Percentiles rank a stretch among this genome's conserved stretches.
These are phyloP conservation scores for Picea glauca DNA, from an alignment of 75 land plant genomes.

Conservation along the genomic window DNA sequence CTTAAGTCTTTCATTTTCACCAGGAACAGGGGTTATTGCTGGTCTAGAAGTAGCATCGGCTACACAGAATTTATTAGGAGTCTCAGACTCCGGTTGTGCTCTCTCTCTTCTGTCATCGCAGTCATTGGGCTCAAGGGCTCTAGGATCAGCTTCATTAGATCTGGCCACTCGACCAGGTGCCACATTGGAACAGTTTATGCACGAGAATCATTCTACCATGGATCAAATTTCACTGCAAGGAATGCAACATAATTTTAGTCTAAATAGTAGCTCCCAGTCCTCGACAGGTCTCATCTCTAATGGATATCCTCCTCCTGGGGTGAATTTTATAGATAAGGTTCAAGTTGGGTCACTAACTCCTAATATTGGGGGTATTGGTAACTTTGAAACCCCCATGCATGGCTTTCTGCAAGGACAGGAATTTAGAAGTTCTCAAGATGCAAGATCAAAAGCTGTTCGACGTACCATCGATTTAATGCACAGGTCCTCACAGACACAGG, in stretches of 20 bases:
- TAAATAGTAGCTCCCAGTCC: conserved; percentile 9
- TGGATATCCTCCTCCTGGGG: neutral
- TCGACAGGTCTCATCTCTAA: conserved; percentile 1
- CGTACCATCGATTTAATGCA: conserved; percentile 12
- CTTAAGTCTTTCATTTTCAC: conserved; percentile 14
- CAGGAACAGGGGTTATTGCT: conserved; percentile 25
- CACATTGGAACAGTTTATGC: conserved; percentile 29
- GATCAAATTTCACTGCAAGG: neutral
- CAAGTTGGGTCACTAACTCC: neutral
- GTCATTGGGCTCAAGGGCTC: conserved; percentile 35
- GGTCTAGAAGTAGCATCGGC: conserved; percentile 30
- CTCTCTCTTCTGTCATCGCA: conserved; percentile 87
- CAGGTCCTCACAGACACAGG: conserved; percentile 11
- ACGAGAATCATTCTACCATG: neutral
- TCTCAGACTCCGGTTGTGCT: conserved; percentile 63
- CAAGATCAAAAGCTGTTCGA: conserved; percentile 10
- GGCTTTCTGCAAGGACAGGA: neutral
- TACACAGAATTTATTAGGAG: conserved; percentile 20
- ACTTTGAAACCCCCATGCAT: conserved; percentile 6
- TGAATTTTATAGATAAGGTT: neutral
- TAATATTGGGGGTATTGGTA: conserved; percentile 4
- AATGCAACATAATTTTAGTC: conserved; percentile 7
- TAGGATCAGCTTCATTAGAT: conserved; percentile 15
- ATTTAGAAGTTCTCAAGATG: conserved; percentile 5
- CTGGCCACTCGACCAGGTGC: conserved; percentile 16